Conservation (phyloP, 2,329 filamentous ascomycete genomes). For the Xylariaceae sp. region DNA sequence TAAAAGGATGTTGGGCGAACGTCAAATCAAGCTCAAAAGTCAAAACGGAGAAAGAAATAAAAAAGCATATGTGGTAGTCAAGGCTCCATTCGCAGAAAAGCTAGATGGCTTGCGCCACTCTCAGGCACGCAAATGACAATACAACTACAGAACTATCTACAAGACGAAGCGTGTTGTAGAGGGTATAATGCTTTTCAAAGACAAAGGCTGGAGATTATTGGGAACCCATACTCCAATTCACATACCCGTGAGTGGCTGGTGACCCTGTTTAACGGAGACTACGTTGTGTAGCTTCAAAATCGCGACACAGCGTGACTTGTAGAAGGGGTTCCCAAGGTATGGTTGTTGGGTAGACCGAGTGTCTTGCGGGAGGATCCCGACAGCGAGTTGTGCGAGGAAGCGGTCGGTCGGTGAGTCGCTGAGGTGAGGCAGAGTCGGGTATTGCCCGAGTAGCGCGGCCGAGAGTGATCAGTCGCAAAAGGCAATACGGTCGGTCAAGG, state of each 20-base stretch:
- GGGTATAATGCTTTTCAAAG: no score
- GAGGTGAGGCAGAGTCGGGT: slow-evolving; percentile 8
- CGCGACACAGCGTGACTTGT: slow-evolving; percentile 8
- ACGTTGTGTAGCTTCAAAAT: slow-evolving; percentile 16
- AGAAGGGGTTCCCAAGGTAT: slow-evolving; percentile 10
- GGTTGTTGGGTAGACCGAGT: slow-evolving; percentile 15
- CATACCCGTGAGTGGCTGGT: no score
- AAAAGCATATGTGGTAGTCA: no score
- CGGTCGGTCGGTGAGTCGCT: background rate
- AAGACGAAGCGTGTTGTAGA: no score
- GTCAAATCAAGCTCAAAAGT: no score
- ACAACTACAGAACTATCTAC: background rate
- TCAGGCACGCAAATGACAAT: slow-evolving; percentile 1
- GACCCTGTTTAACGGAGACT: background rate
- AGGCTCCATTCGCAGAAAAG: no score
- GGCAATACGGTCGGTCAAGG: background rate
- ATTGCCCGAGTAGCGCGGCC: slow-evolving; percentile 1
- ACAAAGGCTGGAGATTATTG: no score
- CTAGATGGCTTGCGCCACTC: no score
- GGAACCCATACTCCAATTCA: no score
- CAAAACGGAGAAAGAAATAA: no score
- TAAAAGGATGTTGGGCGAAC: no score
- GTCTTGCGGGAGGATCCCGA: slow-evolving; percentile 16
- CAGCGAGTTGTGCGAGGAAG: background rate
- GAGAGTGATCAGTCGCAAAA: background rate